These are phyloP conservation scores for Rhizopogon roseolus DNA, from an alignment of 768 basidiomycete species.

Conservation along the genomic window DNA sequence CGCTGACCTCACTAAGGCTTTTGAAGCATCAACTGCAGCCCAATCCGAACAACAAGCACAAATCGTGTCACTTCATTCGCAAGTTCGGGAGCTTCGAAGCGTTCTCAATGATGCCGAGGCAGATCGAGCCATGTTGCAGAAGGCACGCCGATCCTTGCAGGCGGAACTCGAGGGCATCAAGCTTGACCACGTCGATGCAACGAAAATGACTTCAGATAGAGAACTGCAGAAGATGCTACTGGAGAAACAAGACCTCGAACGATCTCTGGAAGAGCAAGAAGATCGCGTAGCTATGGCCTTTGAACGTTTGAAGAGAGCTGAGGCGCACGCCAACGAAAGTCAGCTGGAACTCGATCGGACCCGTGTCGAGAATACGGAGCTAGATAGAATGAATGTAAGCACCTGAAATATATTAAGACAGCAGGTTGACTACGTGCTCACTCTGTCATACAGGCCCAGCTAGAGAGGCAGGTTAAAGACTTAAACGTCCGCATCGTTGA, in stretches of 20 bases:
- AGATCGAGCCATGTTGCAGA: constrained; percentile 72
- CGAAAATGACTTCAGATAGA: constrained; percentile 63
- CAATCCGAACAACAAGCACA: constrained; percentile 82
- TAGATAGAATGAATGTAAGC: constrained; percentile 73
- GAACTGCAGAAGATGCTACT: constrained; percentile 73
- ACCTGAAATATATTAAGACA: not conserved
- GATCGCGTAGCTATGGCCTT: constrained; percentile 68
- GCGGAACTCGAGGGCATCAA: constrained; percentile 79
- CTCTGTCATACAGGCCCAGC: constrained; percentile 49
- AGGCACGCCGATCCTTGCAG: constrained; percentile 76
- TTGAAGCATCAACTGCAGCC: constrained; percentile 63
- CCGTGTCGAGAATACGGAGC: constrained; percentile 74
- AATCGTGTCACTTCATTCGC: constrained; percentile 78
- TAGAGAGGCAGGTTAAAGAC: constrained; percentile 86
- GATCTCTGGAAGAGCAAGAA: constrained; percentile 72
- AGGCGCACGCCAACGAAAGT: constrained; percentile 67
- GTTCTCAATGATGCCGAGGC: constrained; percentile 85
- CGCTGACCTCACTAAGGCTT: constrained; percentile 65
- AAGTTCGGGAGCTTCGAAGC: constrained; percentile 76
- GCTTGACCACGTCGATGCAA: constrained; percentile 66
- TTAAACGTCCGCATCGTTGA: constrained; percentile 79
- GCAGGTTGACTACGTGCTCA: not conserved
- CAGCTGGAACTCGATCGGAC: constrained; percentile 73
- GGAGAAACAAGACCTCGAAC: constrained; percentile 78
- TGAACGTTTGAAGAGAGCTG: constrained; percentile 80